Conservation (phyloP, 805 yeast genomes). For the Ogataea neopini region DNA sequence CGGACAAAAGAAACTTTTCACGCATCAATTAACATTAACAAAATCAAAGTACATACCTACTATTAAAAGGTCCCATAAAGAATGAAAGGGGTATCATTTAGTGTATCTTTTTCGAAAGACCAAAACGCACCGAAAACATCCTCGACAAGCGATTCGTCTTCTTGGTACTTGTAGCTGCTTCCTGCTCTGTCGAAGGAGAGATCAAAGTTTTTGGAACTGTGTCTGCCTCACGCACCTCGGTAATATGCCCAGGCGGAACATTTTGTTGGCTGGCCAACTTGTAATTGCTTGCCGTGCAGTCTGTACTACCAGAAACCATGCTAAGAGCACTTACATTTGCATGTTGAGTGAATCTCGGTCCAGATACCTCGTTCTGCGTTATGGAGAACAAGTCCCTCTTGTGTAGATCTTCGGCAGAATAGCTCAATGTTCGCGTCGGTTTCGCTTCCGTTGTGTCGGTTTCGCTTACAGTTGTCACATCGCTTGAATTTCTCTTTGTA, state of each 20-base stretch:
- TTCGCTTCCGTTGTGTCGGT: not conserved
- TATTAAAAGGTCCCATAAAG: not conserved
- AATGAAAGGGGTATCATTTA: constrained; percentile 5
- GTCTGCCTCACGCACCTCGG: constrained; percentile 6
- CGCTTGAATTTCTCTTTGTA: not conserved
- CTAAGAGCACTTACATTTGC: constrained; percentile 3
- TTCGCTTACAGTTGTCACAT: not conserved
- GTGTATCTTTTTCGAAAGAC: constrained; percentile 22
- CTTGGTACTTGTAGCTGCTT: constrained; percentile 9
- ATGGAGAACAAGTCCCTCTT: not conserved
- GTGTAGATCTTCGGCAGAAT: constrained; percentile 12
- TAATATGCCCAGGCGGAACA: not conserved
- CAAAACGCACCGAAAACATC: constrained; percentile 28
- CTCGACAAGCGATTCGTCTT: constrained; percentile 25
- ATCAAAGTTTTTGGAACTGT: constrained; percentile 1
- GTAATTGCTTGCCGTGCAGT: constrained; percentile 6
- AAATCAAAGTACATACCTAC: constrained; percentile 1
- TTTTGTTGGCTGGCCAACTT: constrained; percentile 6
- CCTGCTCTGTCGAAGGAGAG: not conserved
- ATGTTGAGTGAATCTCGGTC: not conserved
- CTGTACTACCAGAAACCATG: not conserved
- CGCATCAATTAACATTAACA: not conserved
- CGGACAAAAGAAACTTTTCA: not conserved
- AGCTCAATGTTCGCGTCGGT: constrained; percentile 4
- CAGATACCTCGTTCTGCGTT: not conserved